phyloP scores from a whole-genome alignment of 305 asterid species.

The Caryopteris hybrid region DNA sequence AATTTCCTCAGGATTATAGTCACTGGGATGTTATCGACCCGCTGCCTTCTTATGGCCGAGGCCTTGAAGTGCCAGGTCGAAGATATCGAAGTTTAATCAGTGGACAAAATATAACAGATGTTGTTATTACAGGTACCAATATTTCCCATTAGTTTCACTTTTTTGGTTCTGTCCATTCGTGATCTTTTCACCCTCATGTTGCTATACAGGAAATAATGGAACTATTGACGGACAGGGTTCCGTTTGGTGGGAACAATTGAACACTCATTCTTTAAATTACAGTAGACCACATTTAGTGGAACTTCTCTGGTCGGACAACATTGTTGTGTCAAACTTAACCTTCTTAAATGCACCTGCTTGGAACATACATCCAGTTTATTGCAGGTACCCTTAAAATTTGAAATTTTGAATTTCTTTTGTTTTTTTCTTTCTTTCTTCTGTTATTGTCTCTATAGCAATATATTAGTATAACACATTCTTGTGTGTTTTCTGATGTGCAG shows the following conservation, averaged over 20 bases:
- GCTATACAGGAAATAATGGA: conserved; percentile 77
- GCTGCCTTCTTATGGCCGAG: conserved; percentile 91
- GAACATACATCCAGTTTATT: conserved; percentile 81
- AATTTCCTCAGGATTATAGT: conserved; percentile 46
- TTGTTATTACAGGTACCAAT: conserved; percentile 77
- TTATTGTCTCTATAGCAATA: neutral
- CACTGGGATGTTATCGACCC: conserved; percentile 89
- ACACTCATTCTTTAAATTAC: conserved; percentile 59
- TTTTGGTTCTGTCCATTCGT: neutral
- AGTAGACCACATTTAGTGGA: conserved; percentile 92
- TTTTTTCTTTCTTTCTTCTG: neutral
- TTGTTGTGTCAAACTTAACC: conserved; percentile 86
- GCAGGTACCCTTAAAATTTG: conserved; percentile 60
- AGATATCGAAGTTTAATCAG: conserved; percentile 84
- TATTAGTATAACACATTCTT: neutral
- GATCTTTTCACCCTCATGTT: neutral
- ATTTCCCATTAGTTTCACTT: neutral
- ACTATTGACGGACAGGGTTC: conserved; percentile 96
- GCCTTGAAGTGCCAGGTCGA: conserved; percentile 70
- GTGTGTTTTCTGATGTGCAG: conserved; percentile 44
- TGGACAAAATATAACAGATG: conserved; percentile 78
- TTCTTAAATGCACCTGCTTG: conserved; percentile 89
- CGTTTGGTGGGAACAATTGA: conserved; percentile 82
- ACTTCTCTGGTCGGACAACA: conserved; percentile 50
- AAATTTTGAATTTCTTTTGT: neutral